These are phyloP conservation scores for Tetrahymena thermophila DNA, from an alignment of 73 alveolate genomes.

Conservation along the genomic window DNA sequence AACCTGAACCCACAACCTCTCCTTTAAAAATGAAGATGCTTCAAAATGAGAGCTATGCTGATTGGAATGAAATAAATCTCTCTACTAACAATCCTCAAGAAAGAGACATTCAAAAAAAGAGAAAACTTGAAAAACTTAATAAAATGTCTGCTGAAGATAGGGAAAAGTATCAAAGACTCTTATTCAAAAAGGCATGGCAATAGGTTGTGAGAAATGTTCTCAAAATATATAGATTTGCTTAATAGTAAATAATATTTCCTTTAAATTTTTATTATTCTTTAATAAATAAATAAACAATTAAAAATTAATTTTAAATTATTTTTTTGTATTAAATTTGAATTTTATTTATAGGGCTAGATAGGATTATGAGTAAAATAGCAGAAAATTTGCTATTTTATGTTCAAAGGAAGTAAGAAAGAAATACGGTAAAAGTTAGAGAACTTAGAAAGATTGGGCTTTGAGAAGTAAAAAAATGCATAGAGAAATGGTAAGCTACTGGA, in stretches of 20 bases:
- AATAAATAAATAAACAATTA: too few relatives aligned
- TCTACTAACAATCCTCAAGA: background rate
- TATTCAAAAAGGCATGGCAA: conserved; percentile 16
- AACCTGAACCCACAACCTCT: background rate
- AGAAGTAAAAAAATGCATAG: conserved; percentile 88
- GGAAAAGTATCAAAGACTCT: background rate
- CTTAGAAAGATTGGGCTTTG: conserved; percentile 71
- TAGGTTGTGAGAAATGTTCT: conserved; percentile 12
- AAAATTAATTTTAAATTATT: too few relatives aligned
- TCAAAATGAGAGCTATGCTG: background rate
- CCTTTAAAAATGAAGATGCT: background rate
- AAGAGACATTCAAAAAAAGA: background rate
- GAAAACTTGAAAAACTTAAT: background rate
- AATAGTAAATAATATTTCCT: background rate
- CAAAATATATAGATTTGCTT: conserved; percentile 15
- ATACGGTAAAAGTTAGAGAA: conserved; percentile 77
- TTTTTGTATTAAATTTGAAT: conserved; percentile 13
- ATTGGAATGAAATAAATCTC: background rate
- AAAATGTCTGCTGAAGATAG: background rate
- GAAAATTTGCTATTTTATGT: conserved; percentile 70
- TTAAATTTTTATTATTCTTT: background rate
- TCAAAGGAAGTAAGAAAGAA: conserved; percentile 90
- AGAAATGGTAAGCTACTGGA: conserved; percentile 91
- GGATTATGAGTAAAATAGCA: conserved; percentile 80
- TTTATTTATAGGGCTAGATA: conserved; percentile 33